Conservation (phyloP, 495 filamentous ascomycete species). For the Neurospora hispaniola region DNA sequence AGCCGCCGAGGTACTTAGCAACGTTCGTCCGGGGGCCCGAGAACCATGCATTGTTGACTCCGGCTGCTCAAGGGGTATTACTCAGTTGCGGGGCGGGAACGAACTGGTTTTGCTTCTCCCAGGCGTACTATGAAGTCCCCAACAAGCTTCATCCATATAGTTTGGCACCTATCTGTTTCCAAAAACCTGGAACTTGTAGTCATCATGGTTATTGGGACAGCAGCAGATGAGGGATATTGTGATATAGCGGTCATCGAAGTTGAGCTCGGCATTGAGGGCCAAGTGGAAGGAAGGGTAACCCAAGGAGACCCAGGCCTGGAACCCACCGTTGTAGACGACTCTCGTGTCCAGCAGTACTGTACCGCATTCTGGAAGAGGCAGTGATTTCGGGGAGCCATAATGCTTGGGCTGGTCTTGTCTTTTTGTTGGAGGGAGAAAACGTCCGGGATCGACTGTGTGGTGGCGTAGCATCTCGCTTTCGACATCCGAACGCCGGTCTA, state of each 20-base stretch:
- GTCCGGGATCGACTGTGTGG: background rate
- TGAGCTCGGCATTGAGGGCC: background rate
- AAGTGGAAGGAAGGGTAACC: background rate
- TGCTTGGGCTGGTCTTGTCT: background rate
- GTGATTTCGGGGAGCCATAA: background rate
- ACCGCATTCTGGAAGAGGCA: background rate
- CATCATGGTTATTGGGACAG: background rate
- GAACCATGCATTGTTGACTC: background rate
- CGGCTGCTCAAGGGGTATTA: background rate
- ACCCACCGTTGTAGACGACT: background rate
- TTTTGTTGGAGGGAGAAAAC: background rate
- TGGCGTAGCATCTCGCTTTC: background rate
- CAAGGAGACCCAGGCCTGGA: background rate
- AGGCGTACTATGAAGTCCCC: background rate
- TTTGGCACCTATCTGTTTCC: background rate
- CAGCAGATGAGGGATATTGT: background rate
- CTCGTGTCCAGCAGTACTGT: background rate
- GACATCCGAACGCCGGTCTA: background rate
- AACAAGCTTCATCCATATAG: background rate
- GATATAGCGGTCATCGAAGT: background rate
- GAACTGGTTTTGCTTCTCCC: background rate
- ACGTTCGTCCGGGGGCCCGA: background rate
- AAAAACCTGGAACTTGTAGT: background rate
- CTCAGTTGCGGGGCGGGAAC: background rate
- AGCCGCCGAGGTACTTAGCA: background rate